A percentile compares a stretch with the other conserved stretches of the same genome.
These are phyloP conservation scores for Quercus aquifolioides DNA, from an alignment of 306 rosid species.

Conservation along the genomic window DNA sequence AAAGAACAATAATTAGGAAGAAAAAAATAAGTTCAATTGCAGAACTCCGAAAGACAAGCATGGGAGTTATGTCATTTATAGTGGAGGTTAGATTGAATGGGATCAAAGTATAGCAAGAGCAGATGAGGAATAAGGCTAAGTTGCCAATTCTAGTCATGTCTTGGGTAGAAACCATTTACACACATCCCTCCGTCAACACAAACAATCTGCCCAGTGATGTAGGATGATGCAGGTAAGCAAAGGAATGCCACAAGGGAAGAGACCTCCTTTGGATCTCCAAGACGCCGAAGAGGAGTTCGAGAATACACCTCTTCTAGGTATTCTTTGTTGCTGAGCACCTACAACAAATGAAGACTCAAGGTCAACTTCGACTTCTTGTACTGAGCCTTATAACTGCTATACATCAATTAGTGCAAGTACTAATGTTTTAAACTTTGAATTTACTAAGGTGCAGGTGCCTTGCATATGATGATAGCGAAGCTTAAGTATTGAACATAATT, in stretches of 20 bases:
- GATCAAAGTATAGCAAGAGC: neutral
- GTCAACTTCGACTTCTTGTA: neutral
- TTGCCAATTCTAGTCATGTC: constrained; percentile 26
- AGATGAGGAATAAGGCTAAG: neutral
- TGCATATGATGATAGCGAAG: neutral
- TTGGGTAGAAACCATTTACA: constrained; percentile 55
- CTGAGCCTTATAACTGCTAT: neutral
- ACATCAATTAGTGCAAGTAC: neutral
- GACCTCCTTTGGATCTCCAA: constrained; percentile 71
- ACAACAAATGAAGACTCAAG: neutral
- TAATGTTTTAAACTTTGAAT: neutral
- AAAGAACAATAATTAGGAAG: neutral
- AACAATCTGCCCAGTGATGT: constrained; percentile 72
- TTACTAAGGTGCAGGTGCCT: neutral
- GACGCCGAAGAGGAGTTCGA: constrained; percentile 63
- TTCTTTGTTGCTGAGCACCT: constrained; percentile 62
- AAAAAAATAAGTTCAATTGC: neutral
- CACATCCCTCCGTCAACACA: constrained; percentile 81
- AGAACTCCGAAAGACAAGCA: neutral
- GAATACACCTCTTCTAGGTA: constrained; percentile 68
- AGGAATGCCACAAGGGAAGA: constrained; percentile 69
- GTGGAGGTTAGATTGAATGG: neutral
- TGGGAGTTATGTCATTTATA: neutral
- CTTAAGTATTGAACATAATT: neutral
- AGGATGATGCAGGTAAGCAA: constrained; percentile 77